Conservation (phyloP, 148 eudicot genomes). For the Vaccinium myrtillus region DNA sequence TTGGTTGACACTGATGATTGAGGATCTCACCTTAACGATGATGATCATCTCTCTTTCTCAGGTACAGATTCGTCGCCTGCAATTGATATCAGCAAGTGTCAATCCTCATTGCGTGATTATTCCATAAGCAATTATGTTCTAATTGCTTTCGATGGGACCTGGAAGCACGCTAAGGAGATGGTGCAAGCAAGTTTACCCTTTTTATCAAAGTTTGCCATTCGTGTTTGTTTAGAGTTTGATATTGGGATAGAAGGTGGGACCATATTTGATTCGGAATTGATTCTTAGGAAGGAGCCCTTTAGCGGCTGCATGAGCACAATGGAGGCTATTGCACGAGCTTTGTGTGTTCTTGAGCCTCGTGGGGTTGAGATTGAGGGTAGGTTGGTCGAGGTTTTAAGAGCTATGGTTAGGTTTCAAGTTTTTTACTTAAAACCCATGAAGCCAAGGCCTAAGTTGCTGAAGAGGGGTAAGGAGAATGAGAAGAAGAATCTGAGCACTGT, state of each 20-base stretch:
- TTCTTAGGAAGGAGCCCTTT: conserved; percentile 85
- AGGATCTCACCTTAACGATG: too few relatives aligned
- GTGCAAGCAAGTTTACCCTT: conserved; percentile 86
- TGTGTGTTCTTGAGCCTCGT: conserved; percentile 68
- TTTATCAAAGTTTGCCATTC: conserved; percentile 68
- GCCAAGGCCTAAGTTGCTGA: conserved; percentile 51
- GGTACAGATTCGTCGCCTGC: conserved; percentile 62
- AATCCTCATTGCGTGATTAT: conserved; percentile 30
- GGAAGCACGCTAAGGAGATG: conserved; percentile 99
- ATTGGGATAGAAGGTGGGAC: conserved; percentile 60
- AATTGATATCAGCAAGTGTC: conserved; percentile 45
- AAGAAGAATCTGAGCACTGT: conserved; percentile 10
- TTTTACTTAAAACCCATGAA: conserved; percentile 59
- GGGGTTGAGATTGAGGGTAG: conserved; percentile 64
- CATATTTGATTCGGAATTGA: conserved; percentile 77
- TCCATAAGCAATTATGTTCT: conserved; percentile 33
- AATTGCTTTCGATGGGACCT: conserved; percentile 92
- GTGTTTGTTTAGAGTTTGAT: conserved; percentile 68
- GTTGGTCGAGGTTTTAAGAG: conserved; percentile 63
- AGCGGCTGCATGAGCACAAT: conserved; percentile 94
- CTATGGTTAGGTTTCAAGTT: conserved; percentile 78
- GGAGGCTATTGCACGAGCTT: conserved; percentile 92
- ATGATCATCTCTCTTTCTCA: conserved; percentile 23
- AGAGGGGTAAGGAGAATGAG: conserved; percentile 30
- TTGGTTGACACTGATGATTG: not conserved